Evolutionary conservation across 495 filamentous ascomycete species (phyloP).

Genomic region (Halenospora varia): DNA sequence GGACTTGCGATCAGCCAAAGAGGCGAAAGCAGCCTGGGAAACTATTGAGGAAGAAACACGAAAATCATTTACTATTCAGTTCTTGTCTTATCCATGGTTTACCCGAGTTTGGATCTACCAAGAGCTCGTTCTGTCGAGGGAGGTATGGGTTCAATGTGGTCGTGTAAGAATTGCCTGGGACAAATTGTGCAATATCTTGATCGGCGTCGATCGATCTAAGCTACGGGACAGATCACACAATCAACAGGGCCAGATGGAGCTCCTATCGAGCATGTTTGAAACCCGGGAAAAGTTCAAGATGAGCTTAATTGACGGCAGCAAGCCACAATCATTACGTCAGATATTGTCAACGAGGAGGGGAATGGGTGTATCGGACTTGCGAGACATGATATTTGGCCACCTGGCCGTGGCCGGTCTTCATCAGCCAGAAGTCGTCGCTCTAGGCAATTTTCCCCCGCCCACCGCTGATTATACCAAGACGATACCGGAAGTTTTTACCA

Average conservation of each 20-base stretch:
- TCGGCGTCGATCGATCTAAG: background rate
- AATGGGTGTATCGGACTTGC: constrained; percentile 2
- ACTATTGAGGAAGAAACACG: no score
- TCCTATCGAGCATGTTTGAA: no score
- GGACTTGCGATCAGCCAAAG: no score
- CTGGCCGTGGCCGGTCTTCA: background rate
- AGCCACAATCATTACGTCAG: background rate
- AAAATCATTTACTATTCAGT: background rate
- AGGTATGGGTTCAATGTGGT: constrained; percentile 22
- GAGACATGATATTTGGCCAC: constrained; percentile 15
- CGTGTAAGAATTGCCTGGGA: constrained; percentile 7
- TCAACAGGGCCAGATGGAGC: no score
- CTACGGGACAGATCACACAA: background rate
- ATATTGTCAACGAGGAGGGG: constrained; percentile 8
- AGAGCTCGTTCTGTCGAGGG: constrained; percentile 18
- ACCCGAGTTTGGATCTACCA: constrained; percentile 21
- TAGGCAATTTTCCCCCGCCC: background rate
- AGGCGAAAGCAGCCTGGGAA: no score
- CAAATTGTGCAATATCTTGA: constrained; percentile 3
- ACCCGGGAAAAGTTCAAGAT: no score
- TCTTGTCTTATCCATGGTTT: constrained; percentile 11
- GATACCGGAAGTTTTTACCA: background rate
- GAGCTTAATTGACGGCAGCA: no score
- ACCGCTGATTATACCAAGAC: constrained; percentile 9
- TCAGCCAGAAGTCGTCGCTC: background rate